Base-by-base conservation (phyloP, 1,139 yeast genomes). In the Yamadazyma buinensis region DNA sequence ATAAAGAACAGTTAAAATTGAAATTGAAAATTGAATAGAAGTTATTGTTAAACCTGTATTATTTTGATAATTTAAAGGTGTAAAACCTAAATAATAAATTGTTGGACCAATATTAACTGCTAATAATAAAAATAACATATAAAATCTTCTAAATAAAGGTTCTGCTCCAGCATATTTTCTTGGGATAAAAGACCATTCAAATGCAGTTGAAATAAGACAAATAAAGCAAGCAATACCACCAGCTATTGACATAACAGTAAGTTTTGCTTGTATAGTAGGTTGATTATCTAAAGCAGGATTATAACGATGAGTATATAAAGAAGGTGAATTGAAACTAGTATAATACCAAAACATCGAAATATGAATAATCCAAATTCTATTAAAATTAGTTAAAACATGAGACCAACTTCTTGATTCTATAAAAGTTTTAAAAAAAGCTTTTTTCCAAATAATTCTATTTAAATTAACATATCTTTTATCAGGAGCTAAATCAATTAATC, bases 291-390 rank as follows among this genome's bases (percentile, higher is more conserved):
- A 39, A 0, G 57, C 47, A 24, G 67, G 71, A 22, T 55, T 59
- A 43, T 77, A 78, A 32, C 65, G 52, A n/a, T 49, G 47, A 0
- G 82, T 77, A 49, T 75, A 79, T 22, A 79, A 53, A 0, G 80
- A 67, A 4, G 77, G 74, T 1, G 80, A 61, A 46, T 78, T 77
- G 44, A 64, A 68, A 32, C 73, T 49, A 0, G 80, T 75, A 47
- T 70, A 79, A 34, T 73, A 69, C 85, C 84, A 79, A 46, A 77
- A 79, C 38, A 72, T 56, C 0, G 77, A 61, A 20, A 77, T 51
- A 47, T 80, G 86, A 34, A 79, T 71, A 29, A 75, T 71, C 81
- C 83, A 77, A 21, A 80, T 72, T 41, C 86, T 55, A 51, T 73
- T 77, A 51, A 78, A 79, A 43, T 79, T 75, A 6, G 74, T 63